phyloP scores from a whole-genome alignment of 208 protist species.

The Leptomonas seymouri region DNA sequence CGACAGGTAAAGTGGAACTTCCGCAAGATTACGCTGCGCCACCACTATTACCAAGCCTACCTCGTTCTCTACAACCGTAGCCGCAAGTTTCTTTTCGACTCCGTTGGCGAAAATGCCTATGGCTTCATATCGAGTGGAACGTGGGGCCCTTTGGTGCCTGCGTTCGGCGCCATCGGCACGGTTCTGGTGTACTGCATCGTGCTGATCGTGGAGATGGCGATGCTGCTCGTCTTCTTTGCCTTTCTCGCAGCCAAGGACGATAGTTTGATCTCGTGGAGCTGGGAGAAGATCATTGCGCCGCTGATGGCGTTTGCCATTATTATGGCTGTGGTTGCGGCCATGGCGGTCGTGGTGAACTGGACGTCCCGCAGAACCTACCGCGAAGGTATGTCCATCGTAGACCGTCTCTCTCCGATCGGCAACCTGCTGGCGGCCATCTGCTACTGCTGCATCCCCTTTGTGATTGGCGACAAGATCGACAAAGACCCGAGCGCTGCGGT shows the following conservation, averaged over 20 bases:
- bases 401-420: conserved; percentile 73
- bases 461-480: conserved; percentile 41
- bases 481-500: conserved; percentile 29
- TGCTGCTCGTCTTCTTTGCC: conserved; percentile 74
- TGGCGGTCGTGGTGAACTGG: conserved; percentile 65
- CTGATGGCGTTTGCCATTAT: conserved; percentile 60
- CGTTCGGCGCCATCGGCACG: conserved; percentile 55
- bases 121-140: conserved; percentile 85
- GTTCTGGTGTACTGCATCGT: conserved; percentile 65
- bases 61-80: conserved; percentile 75
- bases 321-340: conserved; percentile 47
- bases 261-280: conserved; percentile 40
- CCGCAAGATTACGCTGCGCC: conserved; percentile 84
- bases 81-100: conserved; percentile 86
- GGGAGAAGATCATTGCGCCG: conserved; percentile 49
- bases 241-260: conserved; percentile 63
- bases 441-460: conserved; percentile 74
- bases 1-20: conserved; percentile 88
- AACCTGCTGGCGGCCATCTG: conserved; percentile 68
- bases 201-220: conserved; percentile 52
- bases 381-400: conserved; percentile 62
- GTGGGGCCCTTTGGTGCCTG: conserved; percentile 81
- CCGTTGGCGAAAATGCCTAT: conserved; percentile 77
- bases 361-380: conserved; percentile 40
- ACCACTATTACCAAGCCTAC: conserved; percentile 91